Evolutionary conservation across 306 rosid genomes (phyloP).

Genomic region (Corylus americana): DNA sequence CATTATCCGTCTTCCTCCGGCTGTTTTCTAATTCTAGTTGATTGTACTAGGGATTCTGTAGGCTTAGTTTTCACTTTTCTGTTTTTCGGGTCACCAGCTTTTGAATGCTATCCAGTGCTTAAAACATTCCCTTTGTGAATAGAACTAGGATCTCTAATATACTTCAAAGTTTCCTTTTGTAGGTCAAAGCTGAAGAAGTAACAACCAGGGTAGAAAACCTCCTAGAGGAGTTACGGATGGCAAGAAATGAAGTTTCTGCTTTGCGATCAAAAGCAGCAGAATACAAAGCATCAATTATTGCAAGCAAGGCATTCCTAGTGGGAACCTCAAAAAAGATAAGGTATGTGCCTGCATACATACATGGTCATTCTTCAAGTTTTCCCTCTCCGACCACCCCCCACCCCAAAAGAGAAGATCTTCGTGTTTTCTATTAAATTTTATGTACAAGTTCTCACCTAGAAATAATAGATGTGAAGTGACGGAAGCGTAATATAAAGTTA

Average conservation of each 20-base stretch:
- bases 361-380: background rate
- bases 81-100: background rate
- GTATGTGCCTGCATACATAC: slow-evolving; percentile 37
- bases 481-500: background rate
- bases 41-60: background rate
- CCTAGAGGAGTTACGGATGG: slow-evolving; percentile 69
- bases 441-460: background rate
- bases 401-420: background rate
- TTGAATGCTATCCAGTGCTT: background rate
- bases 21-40: background rate
- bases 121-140: slow-evolving; percentile 9
- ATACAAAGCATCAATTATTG: slow-evolving; percentile 72
- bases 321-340: slow-evolving; percentile 70
- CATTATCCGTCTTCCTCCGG: background rate
- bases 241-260: slow-evolving; percentile 66
- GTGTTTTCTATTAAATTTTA: background rate
- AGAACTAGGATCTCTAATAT: slow-evolving; percentile 3
- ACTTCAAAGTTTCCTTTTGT: slow-evolving; percentile 29
- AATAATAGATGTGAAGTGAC: background rate
- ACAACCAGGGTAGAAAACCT: slow-evolving; percentile 76
- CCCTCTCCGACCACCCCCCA: background rate
- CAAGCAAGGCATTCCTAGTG: slow-evolving; percentile 58
- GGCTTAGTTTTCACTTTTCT: background rate
- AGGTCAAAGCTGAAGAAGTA: slow-evolving; percentile 95
- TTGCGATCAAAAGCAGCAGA: slow-evolving; percentile 79